Evolutionary conservation across 768 basidiomycete genomes (phyloP).

Genomic region (Chlorophyllum brunneum): DNA sequence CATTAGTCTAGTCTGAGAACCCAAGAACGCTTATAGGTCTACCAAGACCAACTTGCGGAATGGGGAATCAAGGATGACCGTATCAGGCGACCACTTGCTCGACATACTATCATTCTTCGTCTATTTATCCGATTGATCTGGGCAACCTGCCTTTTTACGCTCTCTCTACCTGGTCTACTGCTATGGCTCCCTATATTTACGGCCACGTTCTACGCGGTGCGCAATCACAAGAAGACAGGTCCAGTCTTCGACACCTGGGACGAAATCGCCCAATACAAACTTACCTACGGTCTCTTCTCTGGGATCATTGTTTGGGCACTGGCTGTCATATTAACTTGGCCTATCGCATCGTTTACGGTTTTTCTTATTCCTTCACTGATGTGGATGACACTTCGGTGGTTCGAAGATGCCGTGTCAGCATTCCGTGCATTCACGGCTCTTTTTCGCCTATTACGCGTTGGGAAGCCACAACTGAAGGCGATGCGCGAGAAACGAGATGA

Average conservation of each 20-base stretch:
- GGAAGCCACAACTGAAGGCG: conserved; percentile 48
- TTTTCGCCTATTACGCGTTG: conserved; percentile 56
- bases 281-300: conserved; percentile 75
- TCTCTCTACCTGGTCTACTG: conserved; percentile 74
- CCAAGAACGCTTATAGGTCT: conserved; percentile 39
- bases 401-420: conserved; percentile 79
- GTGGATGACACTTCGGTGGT: conserved; percentile 90
- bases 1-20: conserved; percentile 2
- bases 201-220: conserved; percentile 66
- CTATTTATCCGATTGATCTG: conserved; percentile 63
- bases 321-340: conserved; percentile 56
- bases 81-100: conserved; percentile 59
- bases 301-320: conserved; percentile 65
- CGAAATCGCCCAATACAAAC: conserved; percentile 87
- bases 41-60: conserved; percentile 66
- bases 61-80: conserved; percentile 85
- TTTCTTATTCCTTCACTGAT: conserved; percentile 67
- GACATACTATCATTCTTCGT: conserved; percentile 54
- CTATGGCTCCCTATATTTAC: conserved; percentile 80
- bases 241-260: conserved; percentile 86
- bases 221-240: conserved; percentile 76
- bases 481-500: conserved; percentile 52
- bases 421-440: conserved; percentile 72
- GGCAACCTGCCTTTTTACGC: conserved; percentile 54
- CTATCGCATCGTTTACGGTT: conserved; percentile 52